These are phyloP conservation scores for Oryza punctata DNA, from an alignment of 176 grass and related monocot species.

Conservation along the genomic window DNA sequence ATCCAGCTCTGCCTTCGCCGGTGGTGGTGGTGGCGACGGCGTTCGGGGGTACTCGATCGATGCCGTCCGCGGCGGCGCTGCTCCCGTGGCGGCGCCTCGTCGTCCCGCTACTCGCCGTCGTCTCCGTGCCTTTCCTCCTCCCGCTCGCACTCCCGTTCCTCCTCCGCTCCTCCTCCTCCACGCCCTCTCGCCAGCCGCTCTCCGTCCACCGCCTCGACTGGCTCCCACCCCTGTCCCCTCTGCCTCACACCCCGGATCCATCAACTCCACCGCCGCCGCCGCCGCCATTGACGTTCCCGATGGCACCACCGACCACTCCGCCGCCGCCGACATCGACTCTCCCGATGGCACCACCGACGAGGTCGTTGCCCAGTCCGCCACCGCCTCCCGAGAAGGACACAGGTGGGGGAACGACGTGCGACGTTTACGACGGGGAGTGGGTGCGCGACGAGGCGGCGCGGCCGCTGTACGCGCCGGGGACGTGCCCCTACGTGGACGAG, in stretches of 20 bases:
- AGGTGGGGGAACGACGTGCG: constrained; percentile 30
- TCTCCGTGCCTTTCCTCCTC: constrained; percentile 62
- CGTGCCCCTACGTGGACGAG: constrained; percentile 95
- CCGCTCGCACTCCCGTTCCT: constrained; percentile 41
- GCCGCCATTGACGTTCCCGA: neutral
- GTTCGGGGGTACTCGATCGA: neutral
- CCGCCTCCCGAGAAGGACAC: neutral
- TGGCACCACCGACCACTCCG: neutral
- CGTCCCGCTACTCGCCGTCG: constrained; percentile 40
- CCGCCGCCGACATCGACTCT: neutral
- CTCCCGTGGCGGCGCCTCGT: constrained; percentile 34
- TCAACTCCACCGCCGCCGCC: neutral
- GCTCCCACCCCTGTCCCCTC: constrained; percentile 20
- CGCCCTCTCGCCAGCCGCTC: neutral
- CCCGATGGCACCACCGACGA: neutral
- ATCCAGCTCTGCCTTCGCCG: constrained; percentile 18
- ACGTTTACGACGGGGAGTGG: constrained; percentile 85
- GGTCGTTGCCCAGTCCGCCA: neutral
- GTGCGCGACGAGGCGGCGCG: constrained; percentile 54
- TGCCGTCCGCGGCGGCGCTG: constrained; percentile 32
- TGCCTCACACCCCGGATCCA: neutral
- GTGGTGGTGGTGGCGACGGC: neutral
- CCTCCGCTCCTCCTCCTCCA: constrained; percentile 16
- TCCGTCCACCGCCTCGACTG: constrained; percentile 36
- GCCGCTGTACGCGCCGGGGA: constrained; percentile 67